Conservation (phyloP, 2,329 filamentous ascomycete genomes). For the Endocalyx cinctus region DNA sequence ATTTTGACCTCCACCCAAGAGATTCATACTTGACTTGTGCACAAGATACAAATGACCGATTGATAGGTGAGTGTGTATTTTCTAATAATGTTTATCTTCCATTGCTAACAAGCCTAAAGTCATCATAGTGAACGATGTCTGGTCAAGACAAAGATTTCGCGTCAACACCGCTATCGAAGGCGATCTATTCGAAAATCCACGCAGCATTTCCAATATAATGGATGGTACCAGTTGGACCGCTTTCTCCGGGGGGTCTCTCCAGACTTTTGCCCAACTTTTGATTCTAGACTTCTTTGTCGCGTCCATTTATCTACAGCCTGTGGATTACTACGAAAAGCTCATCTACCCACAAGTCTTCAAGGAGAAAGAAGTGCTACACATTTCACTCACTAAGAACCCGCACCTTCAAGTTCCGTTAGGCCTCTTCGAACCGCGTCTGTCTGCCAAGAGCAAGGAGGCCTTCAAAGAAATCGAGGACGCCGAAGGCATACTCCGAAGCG, state of each 20-base stretch:
- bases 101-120: too few relatives aligned
- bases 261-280: too few relatives aligned
- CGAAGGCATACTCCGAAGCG: conserved; percentile 2
- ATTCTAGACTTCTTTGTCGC: too few relatives aligned
- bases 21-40: conserved; percentile 3
- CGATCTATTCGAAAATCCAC: conserved; percentile 2
- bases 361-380: conserved; percentile 2
- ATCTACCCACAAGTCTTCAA: neutral
- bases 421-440: conserved; percentile 3
- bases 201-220: conserved; percentile 2
- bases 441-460: conserved; percentile 1
- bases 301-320: too few relatives aligned
- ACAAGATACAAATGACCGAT: neutral
- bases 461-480: conserved; percentile 4
- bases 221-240: conserved; percentile 1
- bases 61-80: too few relatives aligned
- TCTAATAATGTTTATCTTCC: too few relatives aligned
- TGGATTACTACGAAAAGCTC: too few relatives aligned
- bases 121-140: too few relatives aligned
- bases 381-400: conserved; percentile 4
- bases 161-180: too few relatives aligned
- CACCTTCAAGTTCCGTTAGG: conserved; percentile 3
- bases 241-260: too few relatives aligned
- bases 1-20: conserved; percentile 4
- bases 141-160: too few relatives aligned